These are phyloP conservation scores for Pythium brassicae DNA, from an alignment of 352 stramenopile genomes.

Conservation along the genomic window DNA sequence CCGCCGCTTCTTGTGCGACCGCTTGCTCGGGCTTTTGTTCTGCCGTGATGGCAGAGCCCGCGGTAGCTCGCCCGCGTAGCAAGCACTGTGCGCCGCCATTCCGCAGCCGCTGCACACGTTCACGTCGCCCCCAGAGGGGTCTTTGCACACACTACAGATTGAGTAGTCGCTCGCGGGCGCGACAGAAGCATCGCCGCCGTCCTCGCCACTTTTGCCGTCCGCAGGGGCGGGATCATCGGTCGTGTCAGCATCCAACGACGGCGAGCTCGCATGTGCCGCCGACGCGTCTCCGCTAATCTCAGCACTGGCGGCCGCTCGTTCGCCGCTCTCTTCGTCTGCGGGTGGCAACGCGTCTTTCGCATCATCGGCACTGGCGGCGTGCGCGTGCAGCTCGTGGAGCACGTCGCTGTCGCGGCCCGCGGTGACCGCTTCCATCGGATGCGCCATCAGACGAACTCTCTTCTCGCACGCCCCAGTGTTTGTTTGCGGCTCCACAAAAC, in stretches of 20 bases:
- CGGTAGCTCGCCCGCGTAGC: slow-evolving; percentile 17
- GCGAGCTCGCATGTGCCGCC: not conserved
- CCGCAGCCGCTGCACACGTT: slow-evolving; percentile 28
- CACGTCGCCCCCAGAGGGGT: slow-evolving; percentile 7
- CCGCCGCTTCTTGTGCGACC: not conserved
- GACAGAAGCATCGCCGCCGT: not conserved
- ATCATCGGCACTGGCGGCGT: not conserved
- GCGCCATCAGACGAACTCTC: slow-evolving; percentile 1
- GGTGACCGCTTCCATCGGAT: slow-evolving; percentile 11
- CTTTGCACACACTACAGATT: slow-evolving; percentile 4
- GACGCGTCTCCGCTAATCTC: slow-evolving; percentile 5
- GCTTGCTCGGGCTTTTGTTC: slow-evolving; percentile 1
- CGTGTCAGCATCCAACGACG: not conserved
- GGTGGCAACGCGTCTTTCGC: not conserved
- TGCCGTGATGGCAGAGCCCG: not conserved
- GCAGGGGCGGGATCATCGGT: not conserved
- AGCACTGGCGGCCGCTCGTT: not conserved
- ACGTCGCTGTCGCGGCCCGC: slow-evolving; percentile 6
- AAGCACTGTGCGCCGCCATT: slow-evolving; percentile 28
- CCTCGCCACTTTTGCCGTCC: not conserved
- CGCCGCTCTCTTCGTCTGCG: slow-evolving; percentile 1
- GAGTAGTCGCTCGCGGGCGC: not conserved
- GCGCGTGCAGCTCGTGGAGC: slow-evolving; percentile 3
- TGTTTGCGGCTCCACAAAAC: not conserved
- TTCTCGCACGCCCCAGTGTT: not conserved